A percentile compares a stretch with the other conserved stretches of the same genome.
phyloP scores from a whole-genome alignment of 805 yeast genomes.

The Komagataella ulmi region DNA sequence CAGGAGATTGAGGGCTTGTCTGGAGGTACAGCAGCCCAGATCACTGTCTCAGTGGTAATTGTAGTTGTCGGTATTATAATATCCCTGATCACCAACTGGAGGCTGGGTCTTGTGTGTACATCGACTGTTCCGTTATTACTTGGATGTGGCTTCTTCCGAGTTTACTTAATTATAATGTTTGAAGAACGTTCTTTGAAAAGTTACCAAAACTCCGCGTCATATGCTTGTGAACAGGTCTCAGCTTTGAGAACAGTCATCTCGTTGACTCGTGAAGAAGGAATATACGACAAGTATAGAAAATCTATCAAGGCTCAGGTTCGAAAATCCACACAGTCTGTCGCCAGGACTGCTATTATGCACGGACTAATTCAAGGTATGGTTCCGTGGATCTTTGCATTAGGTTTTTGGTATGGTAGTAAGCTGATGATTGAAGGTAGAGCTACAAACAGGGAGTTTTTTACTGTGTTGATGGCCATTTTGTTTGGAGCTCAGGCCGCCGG shows the following conservation, averaged over 20 bases:
- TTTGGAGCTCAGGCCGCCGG: neutral
- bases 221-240: neutral
- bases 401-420: neutral
- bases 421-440: neutral
- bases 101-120: slow-evolving; percentile 68
- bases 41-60: slow-evolving; percentile 41
- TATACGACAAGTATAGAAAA: neutral
- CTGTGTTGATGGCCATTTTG: neutral
- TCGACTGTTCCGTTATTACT: slow-evolving; percentile 59
- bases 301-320: neutral
- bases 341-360: neutral
- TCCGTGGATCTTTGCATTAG: neutral
- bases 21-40: slow-evolving; percentile 40
- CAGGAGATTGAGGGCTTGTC: slow-evolving; percentile 62
- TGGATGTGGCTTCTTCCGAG: slow-evolving; percentile 5
- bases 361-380: neutral
- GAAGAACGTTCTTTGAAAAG: neutral
- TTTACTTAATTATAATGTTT: neutral
- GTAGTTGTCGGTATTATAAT: slow-evolving; percentile 48
- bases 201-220: neutral
- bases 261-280: neutral
- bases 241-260: neutral
- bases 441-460: neutral
- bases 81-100: slow-evolving; percentile 79
- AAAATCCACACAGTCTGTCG: neutral